Conservation (phyloP, 495 filamentous ascomycete genomes). For the Aspergillus diversus region DNA sequence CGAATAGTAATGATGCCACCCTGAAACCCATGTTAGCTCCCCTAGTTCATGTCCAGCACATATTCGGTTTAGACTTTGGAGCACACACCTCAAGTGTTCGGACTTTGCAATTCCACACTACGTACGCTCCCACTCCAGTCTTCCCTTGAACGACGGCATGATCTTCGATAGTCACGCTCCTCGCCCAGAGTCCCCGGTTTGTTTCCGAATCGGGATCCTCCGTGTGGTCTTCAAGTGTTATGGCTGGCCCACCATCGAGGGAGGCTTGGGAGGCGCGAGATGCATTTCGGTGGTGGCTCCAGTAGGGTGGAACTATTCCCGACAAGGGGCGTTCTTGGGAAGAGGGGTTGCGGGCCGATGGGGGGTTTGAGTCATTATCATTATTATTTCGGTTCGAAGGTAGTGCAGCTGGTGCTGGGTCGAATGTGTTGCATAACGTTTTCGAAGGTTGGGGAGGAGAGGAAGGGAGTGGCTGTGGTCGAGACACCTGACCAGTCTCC, state of each 20-base stretch:
- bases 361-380: conserved; percentile 19
- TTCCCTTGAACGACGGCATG: conserved; percentile 65
- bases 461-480: conserved; percentile 33
- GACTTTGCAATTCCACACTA: conserved; percentile 74
- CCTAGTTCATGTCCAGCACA: conserved; percentile 2
- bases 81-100: conserved; percentile 68
- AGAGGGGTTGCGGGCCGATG: conserved; percentile 18
- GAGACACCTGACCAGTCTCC: conserved; percentile 42
- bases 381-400: conserved; percentile 5
- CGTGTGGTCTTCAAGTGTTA: conserved; percentile 73
- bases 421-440: conserved; percentile 9
- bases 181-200: conserved; percentile 68
- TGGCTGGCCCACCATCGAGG: conserved; percentile 45
- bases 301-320: conserved; percentile 52
- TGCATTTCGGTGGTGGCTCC: conserved; percentile 50
- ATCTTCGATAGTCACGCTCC: conserved; percentile 66
- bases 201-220: conserved; percentile 61
- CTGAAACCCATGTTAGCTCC: conserved; percentile 38
- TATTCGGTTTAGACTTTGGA: not conserved
- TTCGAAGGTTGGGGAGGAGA: conserved; percentile 26
- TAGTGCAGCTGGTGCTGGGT: conserved; percentile 16
- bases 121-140: conserved; percentile 69
- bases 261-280: conserved; percentile 52
- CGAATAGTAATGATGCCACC: conserved; percentile 63
- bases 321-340: conserved; percentile 44